Conservation (phyloP, 495 filamentous ascomycete species). For the Antarctomyces pellizariae region DNA sequence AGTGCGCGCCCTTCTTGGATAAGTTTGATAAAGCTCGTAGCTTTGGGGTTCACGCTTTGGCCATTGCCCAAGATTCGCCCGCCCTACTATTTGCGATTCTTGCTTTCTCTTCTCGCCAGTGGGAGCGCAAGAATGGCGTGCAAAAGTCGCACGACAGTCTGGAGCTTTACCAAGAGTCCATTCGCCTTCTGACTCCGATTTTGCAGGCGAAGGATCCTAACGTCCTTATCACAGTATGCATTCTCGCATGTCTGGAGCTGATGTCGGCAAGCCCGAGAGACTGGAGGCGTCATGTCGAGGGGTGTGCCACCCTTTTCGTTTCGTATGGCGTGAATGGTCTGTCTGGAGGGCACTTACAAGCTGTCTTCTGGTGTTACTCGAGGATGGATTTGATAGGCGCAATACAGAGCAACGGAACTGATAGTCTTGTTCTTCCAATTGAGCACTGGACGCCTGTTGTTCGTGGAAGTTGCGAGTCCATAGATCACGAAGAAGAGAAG, state of each 20-base stretch:
- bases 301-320: constrained; percentile 7
- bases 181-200: constrained; percentile 16
- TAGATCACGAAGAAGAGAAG: constrained; percentile 2
- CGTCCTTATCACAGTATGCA: constrained; percentile 7
- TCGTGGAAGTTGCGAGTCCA: constrained; percentile 1
- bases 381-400: constrained; percentile 8
- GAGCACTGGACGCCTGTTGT: constrained; percentile 4
- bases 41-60: constrained; percentile 20
- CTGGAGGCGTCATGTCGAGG: constrained; percentile 9
- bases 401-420: constrained; percentile 5
- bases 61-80: constrained; percentile 17
- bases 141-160: constrained; percentile 18
- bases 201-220: constrained; percentile 10
- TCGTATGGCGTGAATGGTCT: constrained; percentile 7
- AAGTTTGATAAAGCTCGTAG: constrained; percentile 7
- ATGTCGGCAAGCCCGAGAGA: constrained; percentile 8
- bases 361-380: constrained; percentile 9
- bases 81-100: constrained; percentile 20
- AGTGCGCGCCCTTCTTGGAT: constrained; percentile 4
- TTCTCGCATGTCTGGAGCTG: constrained; percentile 9
- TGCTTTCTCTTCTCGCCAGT: constrained; percentile 20
- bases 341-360: constrained; percentile 6
- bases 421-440: constrained; percentile 1
- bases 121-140: constrained; percentile 18
- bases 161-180: constrained; percentile 23